Evolutionary conservation across 116 monocot species (phyloP).

Genomic region (Dioscorea cayenensis): DNA sequence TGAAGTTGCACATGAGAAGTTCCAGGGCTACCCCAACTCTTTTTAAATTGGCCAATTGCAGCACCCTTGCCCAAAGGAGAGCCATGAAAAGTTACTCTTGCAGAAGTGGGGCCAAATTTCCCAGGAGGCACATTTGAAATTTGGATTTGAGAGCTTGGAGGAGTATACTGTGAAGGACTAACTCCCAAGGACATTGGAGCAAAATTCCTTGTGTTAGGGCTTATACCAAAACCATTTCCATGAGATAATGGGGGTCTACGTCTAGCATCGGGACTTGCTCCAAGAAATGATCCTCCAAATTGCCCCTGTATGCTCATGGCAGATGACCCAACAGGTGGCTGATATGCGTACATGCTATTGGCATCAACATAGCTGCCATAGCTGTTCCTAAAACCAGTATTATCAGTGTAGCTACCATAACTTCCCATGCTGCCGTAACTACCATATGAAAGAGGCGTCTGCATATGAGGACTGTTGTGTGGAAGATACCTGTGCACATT

Average conservation of each 20-base stretch:
- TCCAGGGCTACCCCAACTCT: slow-evolving; percentile 36
- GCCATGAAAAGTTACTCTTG: slow-evolving; percentile 40
- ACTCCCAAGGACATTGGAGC: slow-evolving; percentile 81
- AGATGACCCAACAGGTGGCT: slow-evolving; percentile 55
- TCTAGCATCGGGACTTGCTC: slow-evolving; percentile 76
- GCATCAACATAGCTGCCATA: slow-evolving; percentile 83
- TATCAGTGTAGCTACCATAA: slow-evolving; percentile 77
- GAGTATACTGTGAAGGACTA: slow-evolving; percentile 94
- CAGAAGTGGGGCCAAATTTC: slow-evolving; percentile 63
- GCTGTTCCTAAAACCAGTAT: slow-evolving; percentile 45
- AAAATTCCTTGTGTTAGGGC: slow-evolving; percentile 51
- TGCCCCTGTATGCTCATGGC: slow-evolving; percentile 57
- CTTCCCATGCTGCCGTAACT: slow-evolving; percentile 82
- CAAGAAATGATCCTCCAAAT: slow-evolving; percentile 59
- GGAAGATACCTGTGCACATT: slow-evolving; percentile 31
- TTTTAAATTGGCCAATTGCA: slow-evolving; percentile 53
- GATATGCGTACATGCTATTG: slow-evolving; percentile 42
- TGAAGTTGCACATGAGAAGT: slow-evolving; percentile 29
- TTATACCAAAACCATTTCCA: slow-evolving; percentile 56
- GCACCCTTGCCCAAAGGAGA: slow-evolving; percentile 62
- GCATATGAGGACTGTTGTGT: slow-evolving; percentile 59
- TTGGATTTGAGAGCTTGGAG: slow-evolving; percentile 66
- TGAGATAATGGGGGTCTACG: slow-evolving; percentile 41
- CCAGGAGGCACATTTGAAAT: slow-evolving; percentile 48
- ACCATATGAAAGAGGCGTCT: slow-evolving; percentile 57